Evolutionary conservation across 2,329 filamentous ascomycete species (phyloP), one percentile per base, ranked within the genome.

Genomic region (Harringtonia lauricola): DNA sequence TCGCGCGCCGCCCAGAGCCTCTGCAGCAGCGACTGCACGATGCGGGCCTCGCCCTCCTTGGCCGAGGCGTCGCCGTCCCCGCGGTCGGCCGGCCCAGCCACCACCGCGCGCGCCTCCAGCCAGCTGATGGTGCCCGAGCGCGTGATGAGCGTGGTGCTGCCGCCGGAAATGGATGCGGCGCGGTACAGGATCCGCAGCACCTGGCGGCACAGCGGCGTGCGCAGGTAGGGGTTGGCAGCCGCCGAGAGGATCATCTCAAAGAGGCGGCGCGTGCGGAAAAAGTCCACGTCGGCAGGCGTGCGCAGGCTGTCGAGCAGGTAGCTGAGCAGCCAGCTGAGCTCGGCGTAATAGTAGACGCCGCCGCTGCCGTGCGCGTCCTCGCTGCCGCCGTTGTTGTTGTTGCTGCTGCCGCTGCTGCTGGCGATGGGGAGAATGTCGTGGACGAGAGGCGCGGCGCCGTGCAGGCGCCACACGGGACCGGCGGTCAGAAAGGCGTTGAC

Each of bases 401-500:
- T n/a, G n/a, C n/a, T n/a, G n/a, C n/a, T n/a, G n/a, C n/a, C n/a
- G n/a, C n/a, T n/a, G n/a, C n/a, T n/a, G n/a, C n/a, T n/a, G n/a
- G n/a, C n/a, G n/a, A n/a, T n/a, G n/a, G n/a, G n/a, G n/a, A n/a
- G n/a, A n/a, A 82, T 67, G 49, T 74, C 71, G 52, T 76, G 70
- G 21, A 78, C 76, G n/a, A 90, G 69, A 8, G 92, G 74, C 21
- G 24, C 10, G 24, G 92, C 76, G 56, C 78, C 81, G 47, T 85
- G 76, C 17, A 81, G 57, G 30, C 80, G 71, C 90, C 90, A 96
- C 21, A 71, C 62, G 1, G 90, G 89, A 0, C 79, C 76, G 41
- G 79, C 79, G 19, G 86, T 86, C 30, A 96, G 74, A 59, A 89
- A 95, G 7, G 72, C 70, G 65, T 94, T 95, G 62, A 92, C 67